phyloP scores from a whole-genome alignment of 2,329 filamentous ascomycete genomes.

The Xylaria sp. region DNA sequence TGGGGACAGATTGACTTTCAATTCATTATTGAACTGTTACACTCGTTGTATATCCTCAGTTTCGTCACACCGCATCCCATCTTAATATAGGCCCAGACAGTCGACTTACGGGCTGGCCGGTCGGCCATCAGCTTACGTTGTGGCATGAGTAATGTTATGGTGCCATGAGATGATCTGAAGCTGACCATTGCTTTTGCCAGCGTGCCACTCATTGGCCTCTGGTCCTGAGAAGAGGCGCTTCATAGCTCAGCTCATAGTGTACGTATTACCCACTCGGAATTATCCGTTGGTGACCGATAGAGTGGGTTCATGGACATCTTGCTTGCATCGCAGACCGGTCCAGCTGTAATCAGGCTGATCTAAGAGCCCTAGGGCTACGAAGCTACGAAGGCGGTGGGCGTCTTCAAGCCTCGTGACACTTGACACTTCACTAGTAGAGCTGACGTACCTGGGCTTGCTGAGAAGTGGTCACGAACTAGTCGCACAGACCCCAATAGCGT shows the following conservation, averaged over 20 bases:
- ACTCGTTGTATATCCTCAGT: conserved; percentile 26
- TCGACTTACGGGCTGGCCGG: conserved; percentile 26
- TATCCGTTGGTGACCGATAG: conserved; percentile 5
- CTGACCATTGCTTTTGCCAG: conserved; percentile 12
- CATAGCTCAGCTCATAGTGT: conserved; percentile 19
- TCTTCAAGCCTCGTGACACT: background rate
- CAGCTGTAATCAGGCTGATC: background rate
- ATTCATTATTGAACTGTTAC: background rate
- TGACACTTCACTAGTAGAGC: conserved; percentile 8
- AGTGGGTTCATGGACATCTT: conserved; percentile 2
- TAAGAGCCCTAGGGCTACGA: background rate
- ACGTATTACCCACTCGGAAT: conserved; percentile 8
- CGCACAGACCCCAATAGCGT: background rate
- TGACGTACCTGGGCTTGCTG: conserved; percentile 14
- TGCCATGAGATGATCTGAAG: conserved; percentile 19
- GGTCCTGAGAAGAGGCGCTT: background rate
- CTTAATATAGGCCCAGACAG: background rate
- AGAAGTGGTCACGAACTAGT: background rate
- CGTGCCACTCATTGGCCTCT: background rate
- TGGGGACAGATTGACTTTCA: background rate
- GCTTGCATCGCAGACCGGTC: background rate
- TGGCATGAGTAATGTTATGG: background rate
- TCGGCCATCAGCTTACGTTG: conserved; percentile 36
- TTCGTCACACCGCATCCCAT: background rate
- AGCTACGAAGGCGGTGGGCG: conserved; percentile 10